Base-by-base conservation (phyloP, 2,329 filamentous ascomycete genomes). In the Macrophomina pseudophaseolina region DNA sequence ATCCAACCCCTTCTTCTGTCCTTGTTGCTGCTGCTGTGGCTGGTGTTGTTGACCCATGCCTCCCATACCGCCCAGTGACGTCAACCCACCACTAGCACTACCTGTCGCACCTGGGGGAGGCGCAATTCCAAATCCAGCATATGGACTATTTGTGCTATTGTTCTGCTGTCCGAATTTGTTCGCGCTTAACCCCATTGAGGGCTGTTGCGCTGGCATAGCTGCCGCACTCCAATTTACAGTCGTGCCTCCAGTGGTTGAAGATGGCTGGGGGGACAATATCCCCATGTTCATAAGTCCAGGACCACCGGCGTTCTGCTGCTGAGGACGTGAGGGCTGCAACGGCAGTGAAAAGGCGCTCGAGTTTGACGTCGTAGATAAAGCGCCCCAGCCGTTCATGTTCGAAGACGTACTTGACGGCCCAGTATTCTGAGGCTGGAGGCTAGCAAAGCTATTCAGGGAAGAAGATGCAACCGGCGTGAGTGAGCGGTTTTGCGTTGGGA, bases 1-100 rank as follows among this genome's bases (percentile, higher is more conserved):
- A 76, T 90, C 88, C 78, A 91, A 79, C 0, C 88, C 87, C 5
- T 84, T 83, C 71, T 82, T 84, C 66, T 69, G 67, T 28, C 56
- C 72, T 69, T 70, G 75, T 73, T 70, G 73, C 71, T 64, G 67
- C 66, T 52, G n/a, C 46, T 51, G 59, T 48, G 40, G 48, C 42
- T 59, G 52, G 67, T 70, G 69, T 11, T 18, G 42, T 14, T 62
- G 58, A 30, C 35, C 58, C 18, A 8, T 28, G 1, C 40, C 42
- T 16, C 44, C 44, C 44, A 48, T 14, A 65, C 70, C 72, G 72
- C 18, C 72, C 68, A 23, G 23, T 23, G 68, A 74, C 74, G 14
- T 48, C 46, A 23, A n/a, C 23, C 7, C 44, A 32, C 53, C 14
- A 7, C 18, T 23, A 18, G 14, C 30, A 11, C 52, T 54, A 35